These are phyloP conservation scores for Aspergillus panamensis DNA, from an alignment of 495 filamentous ascomycete genomes.

Conservation along the genomic window DNA sequence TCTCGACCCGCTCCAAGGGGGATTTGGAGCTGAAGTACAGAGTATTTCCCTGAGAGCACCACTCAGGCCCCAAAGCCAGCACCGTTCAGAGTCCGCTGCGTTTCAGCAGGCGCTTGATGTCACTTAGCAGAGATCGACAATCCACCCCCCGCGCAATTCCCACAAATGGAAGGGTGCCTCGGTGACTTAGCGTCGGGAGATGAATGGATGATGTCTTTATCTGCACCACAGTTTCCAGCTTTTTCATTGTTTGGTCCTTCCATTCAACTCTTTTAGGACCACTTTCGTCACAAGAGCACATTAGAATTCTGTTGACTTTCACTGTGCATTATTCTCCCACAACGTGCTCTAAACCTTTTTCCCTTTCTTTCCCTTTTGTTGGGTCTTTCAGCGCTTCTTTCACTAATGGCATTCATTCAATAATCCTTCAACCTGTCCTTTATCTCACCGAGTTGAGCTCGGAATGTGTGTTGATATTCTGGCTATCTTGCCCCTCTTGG, in stretches of 20 bases:
- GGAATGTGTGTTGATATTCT: not conserved
- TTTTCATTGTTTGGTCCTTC: conserved; percentile 9
- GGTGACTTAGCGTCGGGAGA: conserved; percentile 14
- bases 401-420: not conserved
- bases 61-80: not conserved
- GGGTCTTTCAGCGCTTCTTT: not conserved
- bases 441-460: not conserved
- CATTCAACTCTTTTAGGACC: not conserved
- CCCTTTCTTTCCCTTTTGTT: not conserved
- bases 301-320: not conserved
- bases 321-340: not conserved
- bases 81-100: conserved; percentile 14
- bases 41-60: not conserved
- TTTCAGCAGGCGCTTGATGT: conserved; percentile 47
- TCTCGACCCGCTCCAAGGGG: not conserved
- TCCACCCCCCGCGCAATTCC: conserved; percentile 18
- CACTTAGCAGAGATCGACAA: conserved; percentile 33
- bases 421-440: not conserved
- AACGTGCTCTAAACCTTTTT: not conserved
- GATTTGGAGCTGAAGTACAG: conserved; percentile 14
- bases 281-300: not conserved
- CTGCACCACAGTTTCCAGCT: conserved; percentile 15
- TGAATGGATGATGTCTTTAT: conserved; percentile 25
- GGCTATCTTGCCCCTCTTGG: not conserved
- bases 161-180: conserved; percentile 14